Base-by-base conservation (phyloP, 202 grass and related monocot genomes). In the Panicum hallii region DNA sequence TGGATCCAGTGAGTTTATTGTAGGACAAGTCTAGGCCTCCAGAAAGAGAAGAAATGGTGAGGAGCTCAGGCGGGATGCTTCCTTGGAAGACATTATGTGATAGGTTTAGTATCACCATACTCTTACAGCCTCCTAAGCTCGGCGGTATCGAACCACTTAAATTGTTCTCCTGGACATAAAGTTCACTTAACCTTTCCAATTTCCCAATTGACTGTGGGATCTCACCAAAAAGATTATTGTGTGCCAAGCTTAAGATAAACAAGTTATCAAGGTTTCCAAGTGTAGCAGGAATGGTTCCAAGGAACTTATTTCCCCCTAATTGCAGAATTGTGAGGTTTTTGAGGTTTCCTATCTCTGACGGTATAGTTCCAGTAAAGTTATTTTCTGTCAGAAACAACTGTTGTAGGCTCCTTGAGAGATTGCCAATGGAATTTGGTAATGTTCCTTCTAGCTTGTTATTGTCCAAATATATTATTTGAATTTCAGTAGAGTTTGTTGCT, bases 181-280 rank as follows among this genome's bases (percentile, higher is more conserved):
- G 54, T 28, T 90, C 41, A 22, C n/a, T 76, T n/a, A 90, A 67
- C 11, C 30, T n/a, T 40, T 87, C 9, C 7, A 87, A 36, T 1
- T 81, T 90, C 0, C 89, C 89, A 16, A 90, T 15, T 12, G 75
- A 70, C 54, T 46, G 41, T 36, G 88, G 80, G 47, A 90, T 70
- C 23, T 54, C 58, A 20, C 89, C 89, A 9, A 74, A 90, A 50
- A 87, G 52, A 32, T 63, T 63, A 50, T 90, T 80, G 2, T 34
- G 14, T 11, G 57, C 42, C 44, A 78, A 34, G 42, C 15, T 62
- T 3, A 78, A 26, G 26, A 16, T 0, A 30, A 11, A 30, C 56
- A 78, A 30, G 56, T 62, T 63, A 6, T 6, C 4, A 17, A 78
- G 40, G 1, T 63, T 46, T 10, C 79, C 79, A 45, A 81, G 1